These are phyloP conservation scores for Oryza officinalis DNA, from an alignment of 176 grass and related monocot species.

Conservation along the genomic window DNA sequence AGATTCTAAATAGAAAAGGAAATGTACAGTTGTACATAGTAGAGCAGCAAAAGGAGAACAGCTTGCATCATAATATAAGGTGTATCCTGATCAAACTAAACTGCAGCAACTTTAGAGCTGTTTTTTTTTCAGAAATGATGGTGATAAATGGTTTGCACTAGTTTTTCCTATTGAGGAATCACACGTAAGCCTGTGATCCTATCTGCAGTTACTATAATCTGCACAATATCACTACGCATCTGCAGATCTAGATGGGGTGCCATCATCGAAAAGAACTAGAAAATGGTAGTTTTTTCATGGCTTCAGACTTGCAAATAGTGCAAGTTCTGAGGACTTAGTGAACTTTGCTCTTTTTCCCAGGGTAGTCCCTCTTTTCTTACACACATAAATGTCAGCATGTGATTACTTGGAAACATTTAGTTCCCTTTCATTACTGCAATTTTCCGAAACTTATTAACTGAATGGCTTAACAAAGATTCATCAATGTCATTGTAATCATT, in stretches of 20 bases:
- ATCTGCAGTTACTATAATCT: background rate
- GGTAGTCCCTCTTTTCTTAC: background rate
- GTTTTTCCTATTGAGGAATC: background rate
- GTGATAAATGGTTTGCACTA: slow-evolving; percentile 6
- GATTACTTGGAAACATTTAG: background rate
- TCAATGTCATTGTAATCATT: background rate
- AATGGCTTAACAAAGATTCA: background rate
- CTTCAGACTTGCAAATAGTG: background rate
- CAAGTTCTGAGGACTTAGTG: background rate
- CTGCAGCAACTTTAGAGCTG: background rate
- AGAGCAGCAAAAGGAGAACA: background rate
- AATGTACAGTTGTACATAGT: background rate
- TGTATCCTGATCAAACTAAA: slow-evolving; percentile 22
- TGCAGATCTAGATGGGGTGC: background rate
- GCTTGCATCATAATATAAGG: slow-evolving; percentile 9
- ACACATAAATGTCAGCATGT: background rate
- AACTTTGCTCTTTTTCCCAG: background rate
- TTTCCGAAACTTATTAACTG: background rate
- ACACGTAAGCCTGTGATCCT: background rate
- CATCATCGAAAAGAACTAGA: background rate
- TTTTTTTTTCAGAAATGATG: background rate
- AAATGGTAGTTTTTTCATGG: background rate
- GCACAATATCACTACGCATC: background rate
- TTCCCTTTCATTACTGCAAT: background rate
- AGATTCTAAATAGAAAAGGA: slow-evolving; percentile 28